These are phyloP conservation scores for Azolla pinnata DNA, from an alignment of 75 land plant genomes.

Conservation along the genomic window DNA sequence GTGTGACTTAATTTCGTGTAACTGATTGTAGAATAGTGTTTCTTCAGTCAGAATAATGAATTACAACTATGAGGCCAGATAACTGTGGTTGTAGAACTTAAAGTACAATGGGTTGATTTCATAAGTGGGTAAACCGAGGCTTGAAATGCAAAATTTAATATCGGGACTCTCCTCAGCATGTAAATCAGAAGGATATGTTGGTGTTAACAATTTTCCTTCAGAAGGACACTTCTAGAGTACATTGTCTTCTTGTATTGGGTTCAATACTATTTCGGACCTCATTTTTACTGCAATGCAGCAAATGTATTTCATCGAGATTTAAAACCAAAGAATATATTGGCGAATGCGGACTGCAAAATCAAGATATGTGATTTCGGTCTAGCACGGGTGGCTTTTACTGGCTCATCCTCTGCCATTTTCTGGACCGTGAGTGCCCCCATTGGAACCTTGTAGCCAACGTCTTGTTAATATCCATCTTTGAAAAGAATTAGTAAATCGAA, in stretches of 20 bases:
- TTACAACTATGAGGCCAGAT: too few relatives aligned
- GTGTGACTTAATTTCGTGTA: too few relatives aligned
- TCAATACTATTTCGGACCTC: too few relatives aligned
- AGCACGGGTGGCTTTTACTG: constrained; percentile 89
- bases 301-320: constrained; percentile 92
- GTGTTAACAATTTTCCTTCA: not conserved
- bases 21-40: too few relatives aligned
- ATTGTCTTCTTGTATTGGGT: not conserved
- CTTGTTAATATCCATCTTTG: too few relatives aligned
- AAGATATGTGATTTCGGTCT: constrained; percentile 96
- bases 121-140: not conserved
- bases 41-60: too few relatives aligned
- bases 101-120: not conserved
- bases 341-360: constrained; percentile 87
- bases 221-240: too few relatives aligned
- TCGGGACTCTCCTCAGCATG: not conserved
- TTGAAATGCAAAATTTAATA: not conserved
- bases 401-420: constrained; percentile 87
- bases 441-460: not conserved
- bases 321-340: constrained; percentile 87
- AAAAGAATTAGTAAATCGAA: not conserved
- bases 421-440: constrained; percentile 81
- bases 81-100: not conserved
- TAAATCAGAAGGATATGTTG: not conserved
- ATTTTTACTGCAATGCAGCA: constrained; percentile 46